Conservation (phyloP, 768 basidiomycete genomes). For the Tylopilus rubrobrunneus region DNA sequence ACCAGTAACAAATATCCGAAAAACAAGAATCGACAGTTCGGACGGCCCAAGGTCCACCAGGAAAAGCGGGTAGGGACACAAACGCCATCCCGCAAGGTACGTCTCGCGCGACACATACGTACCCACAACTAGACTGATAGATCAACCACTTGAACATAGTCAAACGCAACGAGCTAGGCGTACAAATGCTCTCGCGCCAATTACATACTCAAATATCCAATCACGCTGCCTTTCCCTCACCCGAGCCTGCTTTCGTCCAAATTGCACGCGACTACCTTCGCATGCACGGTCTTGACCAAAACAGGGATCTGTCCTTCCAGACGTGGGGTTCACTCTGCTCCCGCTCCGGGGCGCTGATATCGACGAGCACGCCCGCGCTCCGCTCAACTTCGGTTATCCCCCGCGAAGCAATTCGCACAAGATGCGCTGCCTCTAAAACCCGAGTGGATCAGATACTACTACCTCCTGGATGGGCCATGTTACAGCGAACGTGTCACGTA, state of each 20-base stretch:
- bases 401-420: slow-evolving; percentile 57
- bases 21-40: not conserved
- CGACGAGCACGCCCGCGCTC: slow-evolving; percentile 69
- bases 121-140: too few species aligned
- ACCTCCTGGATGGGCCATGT: slow-evolving; percentile 69
- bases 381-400: slow-evolving; percentile 73
- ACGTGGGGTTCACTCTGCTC: slow-evolving; percentile 78
- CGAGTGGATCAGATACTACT: slow-evolving; percentile 82
- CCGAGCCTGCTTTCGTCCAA: slow-evolving; percentile 58
- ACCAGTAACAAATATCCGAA: slow-evolving; percentile 12
- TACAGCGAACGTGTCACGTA: slow-evolving; percentile 69
- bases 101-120: not conserved
- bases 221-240: slow-evolving; percentile 58
- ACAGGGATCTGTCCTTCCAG: slow-evolving; percentile 76
- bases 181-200: slow-evolving; percentile 80
- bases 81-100: slow-evolving; percentile 2
- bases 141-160: slow-evolving; percentile 31
- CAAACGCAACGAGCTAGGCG: slow-evolving; percentile 85
- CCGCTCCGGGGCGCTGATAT: slow-evolving; percentile 70
- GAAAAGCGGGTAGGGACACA: not conserved
- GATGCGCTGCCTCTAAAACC: slow-evolving; percentile 60
- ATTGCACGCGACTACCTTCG: too few species aligned
- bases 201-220: slow-evolving; percentile 83
- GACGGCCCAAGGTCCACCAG: not conserved
- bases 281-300: slow-evolving; percentile 73